A percentile compares a stretch with the other conserved stretches of the same genome.
Conservation (phyloP, 176 grass and related monocot genomes). For the Luzula sylvatica region DNA sequence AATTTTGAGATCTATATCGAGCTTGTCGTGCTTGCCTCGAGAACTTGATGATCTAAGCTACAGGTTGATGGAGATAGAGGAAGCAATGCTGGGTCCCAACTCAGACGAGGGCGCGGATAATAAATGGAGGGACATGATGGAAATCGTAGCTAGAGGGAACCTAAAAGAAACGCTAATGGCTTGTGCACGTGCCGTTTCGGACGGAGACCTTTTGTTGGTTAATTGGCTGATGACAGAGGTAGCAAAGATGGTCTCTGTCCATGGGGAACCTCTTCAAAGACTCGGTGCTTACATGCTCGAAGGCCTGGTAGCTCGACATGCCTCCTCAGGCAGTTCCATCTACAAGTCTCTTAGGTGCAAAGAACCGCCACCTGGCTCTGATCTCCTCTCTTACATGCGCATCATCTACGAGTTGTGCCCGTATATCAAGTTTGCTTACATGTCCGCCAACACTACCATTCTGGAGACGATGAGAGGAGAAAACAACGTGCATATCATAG, state of each 20-base stretch:
- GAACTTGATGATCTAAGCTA: slow-evolving; percentile 63
- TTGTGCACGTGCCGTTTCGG: slow-evolving; percentile 64
- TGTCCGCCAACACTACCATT: slow-evolving; percentile 75
- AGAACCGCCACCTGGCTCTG: slow-evolving; percentile 61
- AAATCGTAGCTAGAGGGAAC: slow-evolving; percentile 39
- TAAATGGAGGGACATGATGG: slow-evolving; percentile 41
- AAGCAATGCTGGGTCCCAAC: slow-evolving; percentile 72
- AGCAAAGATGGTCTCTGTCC: slow-evolving; percentile 79
- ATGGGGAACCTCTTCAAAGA: slow-evolving; percentile 62
- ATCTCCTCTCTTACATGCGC: slow-evolving; percentile 90
- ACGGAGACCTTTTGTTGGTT: slow-evolving; percentile 30
- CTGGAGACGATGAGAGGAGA: slow-evolving; percentile 71
- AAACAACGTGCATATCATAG: slow-evolving; percentile 77
- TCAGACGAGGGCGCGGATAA: slow-evolving; percentile 33
- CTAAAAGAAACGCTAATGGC: slow-evolving; percentile 63
- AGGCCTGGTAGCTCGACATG: slow-evolving; percentile 71
- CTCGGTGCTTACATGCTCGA: slow-evolving; percentile 89
- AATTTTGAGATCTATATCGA: slow-evolving; percentile 37
- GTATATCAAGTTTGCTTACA: slow-evolving; percentile 92
- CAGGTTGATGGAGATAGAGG: slow-evolving; percentile 64
- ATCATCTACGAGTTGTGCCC: slow-evolving; percentile 88
- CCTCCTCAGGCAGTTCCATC: slow-evolving; percentile 74
- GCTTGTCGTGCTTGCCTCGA: slow-evolving; percentile 64
- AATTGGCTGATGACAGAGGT: slow-evolving; percentile 58
- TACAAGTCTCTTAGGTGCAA: slow-evolving; percentile 89